A percentile compares a stretch with the other conserved stretches of the same genome.
Evolutionary conservation across 345 rosid species (phyloP).

Genomic region (Streptanthus diversifolius): DNA sequence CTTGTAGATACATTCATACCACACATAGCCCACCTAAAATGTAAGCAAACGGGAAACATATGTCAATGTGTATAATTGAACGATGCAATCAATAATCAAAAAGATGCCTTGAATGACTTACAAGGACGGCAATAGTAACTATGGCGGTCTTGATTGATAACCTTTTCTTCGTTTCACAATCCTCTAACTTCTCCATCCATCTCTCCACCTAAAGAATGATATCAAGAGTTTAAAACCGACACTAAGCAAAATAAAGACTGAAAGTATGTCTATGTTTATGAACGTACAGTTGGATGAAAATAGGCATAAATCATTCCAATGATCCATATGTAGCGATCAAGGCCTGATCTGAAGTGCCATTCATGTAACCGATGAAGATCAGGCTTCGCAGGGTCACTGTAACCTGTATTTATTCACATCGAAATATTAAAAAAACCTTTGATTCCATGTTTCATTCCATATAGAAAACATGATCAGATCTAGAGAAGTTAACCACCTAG

Average conservation of each 20-base stretch:
- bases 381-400: slow-evolving; percentile 89
- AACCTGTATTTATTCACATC: slow-evolving; percentile 48
- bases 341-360: slow-evolving; percentile 99
- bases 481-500: slow-evolving; percentile 49
- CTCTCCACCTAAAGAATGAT: slow-evolving; percentile 67
- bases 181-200: slow-evolving; percentile 98
- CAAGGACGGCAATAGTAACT: slow-evolving; percentile 48
- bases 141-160: slow-evolving; percentile 58
- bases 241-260: not conserved
- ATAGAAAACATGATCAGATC: not conserved
- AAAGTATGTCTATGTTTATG: slow-evolving; percentile 1
- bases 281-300: slow-evolving; percentile 82
- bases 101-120: slow-evolving; percentile 40
- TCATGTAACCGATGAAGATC: slow-evolving; percentile 79
- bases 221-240: slow-evolving; percentile 14
- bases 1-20: slow-evolving; percentile 93
- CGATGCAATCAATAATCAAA: not conserved
- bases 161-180: slow-evolving; percentile 70
- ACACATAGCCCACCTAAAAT: slow-evolving; percentile 77
- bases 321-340: slow-evolving; percentile 96
- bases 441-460: not conserved
- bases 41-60: not conserved
- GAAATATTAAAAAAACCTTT: not conserved
- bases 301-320: slow-evolving; percentile 94
- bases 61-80: slow-evolving; percentile 5